phyloP scores from a whole-genome alignment of 2,329 filamentous ascomycete species.

The Tolypocladium paradoxum region DNA sequence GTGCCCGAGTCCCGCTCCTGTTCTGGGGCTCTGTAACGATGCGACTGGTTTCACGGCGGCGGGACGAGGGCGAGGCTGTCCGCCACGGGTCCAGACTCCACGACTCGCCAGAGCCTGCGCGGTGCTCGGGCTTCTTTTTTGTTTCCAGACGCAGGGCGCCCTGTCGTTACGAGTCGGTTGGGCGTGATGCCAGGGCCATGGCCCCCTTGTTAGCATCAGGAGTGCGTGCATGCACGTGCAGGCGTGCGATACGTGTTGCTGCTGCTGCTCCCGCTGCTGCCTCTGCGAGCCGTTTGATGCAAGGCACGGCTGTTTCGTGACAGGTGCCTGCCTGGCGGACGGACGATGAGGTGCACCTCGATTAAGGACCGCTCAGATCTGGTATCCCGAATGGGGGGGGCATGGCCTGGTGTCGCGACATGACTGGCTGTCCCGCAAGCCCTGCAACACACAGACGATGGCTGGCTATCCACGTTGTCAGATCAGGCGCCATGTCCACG shows the following conservation, averaged over 20 bases:
- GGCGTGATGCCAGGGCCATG: background rate
- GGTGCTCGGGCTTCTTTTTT: background rate
- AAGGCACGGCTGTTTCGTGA: background rate
- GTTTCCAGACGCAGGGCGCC: background rate
- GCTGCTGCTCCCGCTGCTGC: background rate
- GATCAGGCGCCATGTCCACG: background rate
- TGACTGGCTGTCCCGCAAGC: background rate
- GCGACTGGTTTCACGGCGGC: background rate
- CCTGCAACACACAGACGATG: background rate
- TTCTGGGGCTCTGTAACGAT: background rate
- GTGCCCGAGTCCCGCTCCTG: background rate
- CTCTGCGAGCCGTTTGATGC: background rate
- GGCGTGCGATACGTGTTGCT: background rate
- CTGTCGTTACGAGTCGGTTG: background rate
- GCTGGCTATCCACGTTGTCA: background rate
- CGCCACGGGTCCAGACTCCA: too few relatives aligned
- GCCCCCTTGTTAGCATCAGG: background rate
- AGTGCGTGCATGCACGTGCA: too few relatives aligned
- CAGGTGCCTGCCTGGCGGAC: background rate
- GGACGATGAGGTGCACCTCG: background rate
- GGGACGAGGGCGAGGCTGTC: too few relatives aligned
- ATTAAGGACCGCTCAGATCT: background rate
- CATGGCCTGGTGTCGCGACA: background rate
- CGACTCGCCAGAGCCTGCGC: too few relatives aligned
- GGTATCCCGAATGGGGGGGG: background rate